Base-by-base conservation (phyloP, 2,329 filamentous ascomycete genomes). In the Plectosphaerella cucumerina region DNA sequence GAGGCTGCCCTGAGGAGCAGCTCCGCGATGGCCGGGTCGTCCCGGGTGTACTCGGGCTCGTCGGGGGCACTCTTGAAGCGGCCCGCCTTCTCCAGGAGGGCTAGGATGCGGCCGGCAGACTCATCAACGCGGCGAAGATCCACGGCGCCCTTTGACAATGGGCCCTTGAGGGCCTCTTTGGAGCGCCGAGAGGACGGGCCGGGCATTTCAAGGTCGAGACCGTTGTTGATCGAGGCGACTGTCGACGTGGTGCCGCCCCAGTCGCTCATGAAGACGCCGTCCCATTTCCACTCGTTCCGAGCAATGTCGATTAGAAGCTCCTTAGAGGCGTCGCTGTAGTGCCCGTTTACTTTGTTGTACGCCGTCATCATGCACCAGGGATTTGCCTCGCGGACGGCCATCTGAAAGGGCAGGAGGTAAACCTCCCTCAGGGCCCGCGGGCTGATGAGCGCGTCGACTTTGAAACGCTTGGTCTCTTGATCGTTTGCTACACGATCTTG, bases 1-100 rank as follows among this genome's bases (percentile, higher is more conserved):
- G 82, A 78, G 15, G 84, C 86, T 50, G 77, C 74, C 12, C 87
- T 77, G 15, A 90, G 77, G 44, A 90, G 71, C 10, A 75, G 77
- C 5, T 83, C 78, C 15, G 37, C 22, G 12, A 15, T 34, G 23
- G 47, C 47, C 14, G 41, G 37, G 17, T 49, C 47, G 31, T 44
- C 39, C 8, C 37, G 21, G 9, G 22, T 17, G n/a, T 49, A 33
- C 31, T 42, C 23, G n/a, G 47, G 47, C 43, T 68, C 70, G 61
- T 85, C 82, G 0, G 74, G 69, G 0, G 76, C 80, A n/a, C 75
- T 69, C 59, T 83, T 78, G 5, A 75, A 70, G 12, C 85, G 74
- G 0, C 75, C 74, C 5, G 78, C 70, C 56, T 70, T 75, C 64
- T 84, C 84, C 50, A 84, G 70, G 10, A 86, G 70, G 53, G 79